Percentiles rank a stretch among this genome's conserved stretches.
Conservation (phyloP, 306 rosid genomes). For the Vigna nakashimae region DNA sequence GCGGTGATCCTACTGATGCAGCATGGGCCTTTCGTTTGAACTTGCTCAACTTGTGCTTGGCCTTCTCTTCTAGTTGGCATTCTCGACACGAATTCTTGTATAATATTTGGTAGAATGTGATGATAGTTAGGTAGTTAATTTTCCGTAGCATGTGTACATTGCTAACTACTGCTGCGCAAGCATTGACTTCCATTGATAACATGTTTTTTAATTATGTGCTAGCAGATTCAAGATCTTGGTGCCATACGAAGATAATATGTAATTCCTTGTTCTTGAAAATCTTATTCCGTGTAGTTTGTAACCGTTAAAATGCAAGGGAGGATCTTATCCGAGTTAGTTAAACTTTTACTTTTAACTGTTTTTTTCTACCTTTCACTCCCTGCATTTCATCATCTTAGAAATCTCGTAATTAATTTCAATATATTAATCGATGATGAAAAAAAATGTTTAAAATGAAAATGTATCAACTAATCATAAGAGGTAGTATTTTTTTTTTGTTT, state of each 20-base stretch:
- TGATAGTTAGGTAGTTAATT: conserved; percentile 58
- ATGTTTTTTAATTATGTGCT: conserved; percentile 52
- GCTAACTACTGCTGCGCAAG: conserved; percentile 67
- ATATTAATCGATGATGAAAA: too few species aligned
- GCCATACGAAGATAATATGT: conserved; percentile 57
- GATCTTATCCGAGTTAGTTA: not conserved
- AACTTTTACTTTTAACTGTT: not conserved
- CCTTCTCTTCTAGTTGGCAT: conserved; percentile 9
- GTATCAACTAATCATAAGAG: not conserved
- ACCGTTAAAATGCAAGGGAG: not conserved
- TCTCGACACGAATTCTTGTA: conserved; percentile 62
- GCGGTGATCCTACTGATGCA: conserved; percentile 36
- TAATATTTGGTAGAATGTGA: conserved; percentile 65
- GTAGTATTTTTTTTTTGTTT: too few species aligned
- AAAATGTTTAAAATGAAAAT: not conserved
- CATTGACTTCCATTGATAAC: conserved; percentile 49
- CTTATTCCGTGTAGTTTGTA: conserved; percentile 38
- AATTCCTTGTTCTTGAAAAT: conserved; percentile 52
- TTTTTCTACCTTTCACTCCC: not conserved
- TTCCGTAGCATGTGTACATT: conserved; percentile 71
- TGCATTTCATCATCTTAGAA: not conserved
- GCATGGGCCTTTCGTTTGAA: conserved; percentile 39
- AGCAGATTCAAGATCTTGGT: conserved; percentile 75
- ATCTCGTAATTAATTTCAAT: not conserved
- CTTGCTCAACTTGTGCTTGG: conserved; percentile 1